Evolutionary conservation across 768 basidiomycete genomes (phyloP).

Genomic region (Psilocybe sp.): DNA sequence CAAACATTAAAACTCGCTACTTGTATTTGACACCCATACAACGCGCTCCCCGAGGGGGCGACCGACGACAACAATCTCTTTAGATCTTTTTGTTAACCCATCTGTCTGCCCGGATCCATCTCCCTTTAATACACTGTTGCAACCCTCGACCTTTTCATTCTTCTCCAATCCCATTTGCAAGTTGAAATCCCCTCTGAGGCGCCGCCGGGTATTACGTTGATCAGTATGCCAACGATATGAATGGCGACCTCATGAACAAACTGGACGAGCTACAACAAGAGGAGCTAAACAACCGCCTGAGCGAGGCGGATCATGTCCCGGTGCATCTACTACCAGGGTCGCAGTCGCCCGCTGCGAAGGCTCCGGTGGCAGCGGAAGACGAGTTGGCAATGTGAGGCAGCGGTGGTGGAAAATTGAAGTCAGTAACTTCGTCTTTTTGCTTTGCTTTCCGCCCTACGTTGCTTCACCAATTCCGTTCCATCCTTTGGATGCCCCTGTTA

Average conservation of each 20-base stretch:
- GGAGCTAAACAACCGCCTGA: conserved; percentile 78
- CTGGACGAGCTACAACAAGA: conserved; percentile 88
- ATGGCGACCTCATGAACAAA: conserved; percentile 75
- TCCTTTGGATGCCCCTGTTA: neutral
- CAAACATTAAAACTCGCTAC: too few species aligned
- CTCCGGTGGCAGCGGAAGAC: conserved; percentile 57
- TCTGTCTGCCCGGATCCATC: neutral
- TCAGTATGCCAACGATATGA: conserved; percentile 11
- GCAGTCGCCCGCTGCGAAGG: conserved; percentile 26
- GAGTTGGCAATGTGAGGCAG: conserved; percentile 85
- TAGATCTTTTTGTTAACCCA: neutral
- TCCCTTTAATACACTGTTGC: too few species aligned
- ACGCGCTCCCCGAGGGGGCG: too few species aligned
- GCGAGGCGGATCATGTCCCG: conserved; percentile 86
- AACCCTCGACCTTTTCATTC: too few species aligned
- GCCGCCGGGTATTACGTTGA: neutral
- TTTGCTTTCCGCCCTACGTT: too few species aligned
- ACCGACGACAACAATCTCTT: neutral
- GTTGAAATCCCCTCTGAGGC: too few species aligned
- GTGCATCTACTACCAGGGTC: conserved; percentile 73
- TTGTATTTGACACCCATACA: too few species aligned
- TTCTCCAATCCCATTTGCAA: too few species aligned
- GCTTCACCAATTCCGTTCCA: too few species aligned
- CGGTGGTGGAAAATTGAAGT: neutral
- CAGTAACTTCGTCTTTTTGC: too few species aligned